Base-by-base conservation (phyloP, 2,329 filamentous ascomycete genomes). In the Hypoxylon sp. region DNA sequence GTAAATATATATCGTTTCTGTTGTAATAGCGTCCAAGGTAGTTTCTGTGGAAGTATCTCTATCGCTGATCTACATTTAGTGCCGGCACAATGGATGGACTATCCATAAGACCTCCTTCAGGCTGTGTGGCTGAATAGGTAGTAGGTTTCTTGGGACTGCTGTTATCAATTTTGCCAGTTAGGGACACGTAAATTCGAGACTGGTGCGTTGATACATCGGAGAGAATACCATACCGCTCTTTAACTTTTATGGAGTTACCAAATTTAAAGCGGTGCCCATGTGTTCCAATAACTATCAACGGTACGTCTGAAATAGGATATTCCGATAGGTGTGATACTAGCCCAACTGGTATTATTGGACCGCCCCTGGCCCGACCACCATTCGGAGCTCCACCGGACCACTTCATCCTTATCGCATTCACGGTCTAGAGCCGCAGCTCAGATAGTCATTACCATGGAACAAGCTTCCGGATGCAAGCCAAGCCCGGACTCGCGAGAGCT, bases 381-480 rank as follows among this genome's bases (percentile, higher is more conserved):
- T 21, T 34, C 5, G 12, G 14, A 30, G 21, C 29, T 45, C 60
- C 64, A 57, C 32, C 25, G 54, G 30, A 30, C 41, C 43, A 63
- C 55, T 23, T 47, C 25, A 34, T 50, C 32, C 47, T 25, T 12
- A 37, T 51, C 52, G 43, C 58, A 21, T 19, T 51, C 52, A 43
- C 58, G 39, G 45, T 12, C 29, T 53, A 29, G 41, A 48, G 59
- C 61, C 55, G 55, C 37, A 43, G 25, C 37, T 29, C 48, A 58
- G 43, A 51, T 53, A 25, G 61, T 19, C 46, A 29, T 55, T 61
- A 55, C 54, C 56, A 45, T 58, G 39, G 14, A 37, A 30, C 52
- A 23, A 56, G 32, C 51, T 16, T 63, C 62, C 66, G 66, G 29
- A 61, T 65, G 65, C 61, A 65, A 32, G 67, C 67, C 65, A 68